Conservation (phyloP, 345 rosid species). For the Hypericum perforatum region DNA sequence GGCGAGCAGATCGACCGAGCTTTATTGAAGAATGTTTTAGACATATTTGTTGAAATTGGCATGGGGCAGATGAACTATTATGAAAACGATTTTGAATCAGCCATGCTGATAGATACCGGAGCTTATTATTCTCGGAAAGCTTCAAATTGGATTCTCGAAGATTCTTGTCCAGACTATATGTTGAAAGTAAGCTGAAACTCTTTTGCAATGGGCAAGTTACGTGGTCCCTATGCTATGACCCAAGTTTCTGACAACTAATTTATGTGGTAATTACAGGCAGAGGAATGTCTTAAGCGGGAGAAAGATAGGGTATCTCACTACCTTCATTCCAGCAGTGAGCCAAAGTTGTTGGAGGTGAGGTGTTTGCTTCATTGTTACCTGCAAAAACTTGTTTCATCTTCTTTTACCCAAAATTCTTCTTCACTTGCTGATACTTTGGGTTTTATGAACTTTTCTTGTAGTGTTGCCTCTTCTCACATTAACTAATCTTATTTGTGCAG, state of each 20-base stretch:
- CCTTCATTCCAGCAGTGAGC: conserved; percentile 33
- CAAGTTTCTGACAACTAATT: not conserved
- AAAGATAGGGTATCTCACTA: conserved; percentile 33
- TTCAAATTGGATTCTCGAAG: conserved; percentile 31
- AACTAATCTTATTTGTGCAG: conserved; percentile 8
- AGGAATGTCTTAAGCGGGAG: conserved; percentile 33
- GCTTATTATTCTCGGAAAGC: conserved; percentile 37
- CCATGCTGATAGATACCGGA: conserved; percentile 26
- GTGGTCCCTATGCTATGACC: not conserved
- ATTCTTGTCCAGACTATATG: conserved; percentile 38
- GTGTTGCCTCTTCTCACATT: not conserved
- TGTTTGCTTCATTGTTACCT: not conserved
- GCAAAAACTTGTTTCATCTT: not conserved
- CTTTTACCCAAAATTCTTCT: not conserved
- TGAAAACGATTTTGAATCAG: conserved; percentile 29
- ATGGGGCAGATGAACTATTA: conserved; percentile 21
- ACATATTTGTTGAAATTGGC: conserved; percentile 28
- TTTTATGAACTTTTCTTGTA: not conserved
- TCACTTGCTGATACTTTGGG: not conserved
- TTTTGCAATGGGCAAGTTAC: not conserved
- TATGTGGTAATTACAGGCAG: conserved; percentile 18
- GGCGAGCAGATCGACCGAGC: conserved; percentile 37
- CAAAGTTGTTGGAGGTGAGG: conserved; percentile 27
- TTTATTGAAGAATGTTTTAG: conserved; percentile 33
- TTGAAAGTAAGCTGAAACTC: conserved; percentile 19